Evolutionary conservation across 164 flowering plant genomes (phyloP).

Genomic region (Aristolochia contorta): DNA sequence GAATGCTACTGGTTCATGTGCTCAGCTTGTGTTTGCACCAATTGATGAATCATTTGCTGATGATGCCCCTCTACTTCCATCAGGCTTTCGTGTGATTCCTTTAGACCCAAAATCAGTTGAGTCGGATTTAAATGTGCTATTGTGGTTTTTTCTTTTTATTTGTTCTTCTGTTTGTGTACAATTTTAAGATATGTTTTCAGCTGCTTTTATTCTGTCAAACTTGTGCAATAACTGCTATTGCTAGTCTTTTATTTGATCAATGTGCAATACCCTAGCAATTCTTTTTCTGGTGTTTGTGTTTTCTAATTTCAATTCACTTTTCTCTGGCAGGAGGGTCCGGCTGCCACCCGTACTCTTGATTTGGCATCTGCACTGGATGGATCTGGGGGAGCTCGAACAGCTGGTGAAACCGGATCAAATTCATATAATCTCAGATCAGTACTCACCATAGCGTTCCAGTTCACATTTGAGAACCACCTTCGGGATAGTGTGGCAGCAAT

Average conservation of each 20-base stretch:
- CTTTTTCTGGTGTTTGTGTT: no score
- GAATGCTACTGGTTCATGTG: constrained; percentile 61
- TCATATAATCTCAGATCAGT: constrained; percentile 49
- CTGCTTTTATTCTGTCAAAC: no score
- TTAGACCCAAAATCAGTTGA: constrained; percentile 61
- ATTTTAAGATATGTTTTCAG: no score
- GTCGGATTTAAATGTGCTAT: constrained; percentile 5
- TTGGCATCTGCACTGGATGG: constrained; percentile 81
- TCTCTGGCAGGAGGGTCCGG: constrained; percentile 38
- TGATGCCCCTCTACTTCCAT: constrained; percentile 73
- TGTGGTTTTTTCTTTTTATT: no score
- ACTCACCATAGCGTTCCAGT: constrained; percentile 81
- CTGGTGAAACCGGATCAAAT: constrained; percentile 29
- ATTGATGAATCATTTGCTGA: constrained; percentile 79
- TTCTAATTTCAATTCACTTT: no score
- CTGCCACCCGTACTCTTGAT: constrained; percentile 61
- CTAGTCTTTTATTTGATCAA: no score
- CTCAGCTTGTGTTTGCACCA: constrained; percentile 83
- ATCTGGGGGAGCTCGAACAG: constrained; percentile 31
- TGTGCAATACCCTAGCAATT: no score
- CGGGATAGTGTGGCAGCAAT: constrained; percentile 69
- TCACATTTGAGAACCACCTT: constrained; percentile 62
- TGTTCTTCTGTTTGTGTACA: no score
- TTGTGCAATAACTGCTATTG: no score
- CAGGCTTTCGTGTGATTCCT: constrained; percentile 80